A percentile compares a stretch with the other conserved stretches of the same genome.
Evolutionary conservation across 495 filamentous ascomycete species (phyloP).

Genomic region (Penicillium egyptiacum): DNA sequence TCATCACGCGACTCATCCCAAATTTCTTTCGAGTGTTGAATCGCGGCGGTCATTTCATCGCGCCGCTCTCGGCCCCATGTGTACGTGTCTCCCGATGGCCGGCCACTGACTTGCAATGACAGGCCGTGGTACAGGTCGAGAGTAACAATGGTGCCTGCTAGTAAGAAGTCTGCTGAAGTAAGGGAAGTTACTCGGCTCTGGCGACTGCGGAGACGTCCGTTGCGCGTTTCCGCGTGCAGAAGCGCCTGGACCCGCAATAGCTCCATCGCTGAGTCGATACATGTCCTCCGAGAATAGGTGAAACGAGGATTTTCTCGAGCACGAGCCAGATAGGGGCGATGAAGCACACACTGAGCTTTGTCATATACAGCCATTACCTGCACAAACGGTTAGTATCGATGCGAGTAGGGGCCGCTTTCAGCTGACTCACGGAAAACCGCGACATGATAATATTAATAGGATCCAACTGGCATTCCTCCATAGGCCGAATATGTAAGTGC

Average conservation of each 20-base stretch:
- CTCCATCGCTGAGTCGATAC: slow-evolving; percentile 83
- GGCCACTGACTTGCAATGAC: slow-evolving; percentile 37
- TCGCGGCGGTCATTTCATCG: slow-evolving; percentile 69
- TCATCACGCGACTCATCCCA: slow-evolving; percentile 74
- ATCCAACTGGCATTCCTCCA: slow-evolving; percentile 77
- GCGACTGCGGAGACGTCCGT: slow-evolving; percentile 69
- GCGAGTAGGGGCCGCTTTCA: background rate
- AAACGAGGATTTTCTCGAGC: slow-evolving; percentile 80
- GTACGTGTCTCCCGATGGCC: slow-evolving; percentile 53
- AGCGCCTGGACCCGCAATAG: slow-evolving; percentile 74
- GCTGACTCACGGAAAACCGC: slow-evolving; percentile 59
- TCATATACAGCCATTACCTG: slow-evolving; percentile 83
- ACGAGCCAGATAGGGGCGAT: slow-evolving; percentile 78
- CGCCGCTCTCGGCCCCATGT: slow-evolving; percentile 70
- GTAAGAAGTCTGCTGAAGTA: slow-evolving; percentile 79
- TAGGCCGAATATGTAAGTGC: slow-evolving; percentile 70
- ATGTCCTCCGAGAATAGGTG: slow-evolving; percentile 77
- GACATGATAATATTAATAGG: slow-evolving; percentile 81
- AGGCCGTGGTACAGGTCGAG: slow-evolving; percentile 67
- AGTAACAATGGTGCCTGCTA: slow-evolving; percentile 83
- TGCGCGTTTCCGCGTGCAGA: slow-evolving; percentile 70
- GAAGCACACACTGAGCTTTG: slow-evolving; percentile 83
- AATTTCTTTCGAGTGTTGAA: slow-evolving; percentile 71
- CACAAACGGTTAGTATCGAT: slow-evolving; percentile 15
- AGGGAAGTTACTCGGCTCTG: slow-evolving; percentile 74